Conservation (phyloP, 345 rosid genomes). For the Dipteronia sinensis region DNA sequence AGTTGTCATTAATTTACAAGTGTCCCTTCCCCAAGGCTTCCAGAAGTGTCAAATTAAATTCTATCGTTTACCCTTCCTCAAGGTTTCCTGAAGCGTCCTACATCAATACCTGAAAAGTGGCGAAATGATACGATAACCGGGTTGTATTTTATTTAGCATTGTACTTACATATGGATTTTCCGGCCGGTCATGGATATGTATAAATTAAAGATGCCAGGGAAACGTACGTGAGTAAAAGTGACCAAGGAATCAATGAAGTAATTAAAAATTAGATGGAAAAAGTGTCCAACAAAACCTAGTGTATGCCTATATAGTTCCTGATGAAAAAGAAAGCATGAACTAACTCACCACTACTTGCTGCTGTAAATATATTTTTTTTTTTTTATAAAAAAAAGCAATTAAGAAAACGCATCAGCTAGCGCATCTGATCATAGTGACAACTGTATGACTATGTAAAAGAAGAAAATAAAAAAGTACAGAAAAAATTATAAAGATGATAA, state of each 20-base stretch:
- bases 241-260: slow-evolving; percentile 11
- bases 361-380: no score
- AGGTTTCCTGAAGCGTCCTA: no score
- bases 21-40: no score
- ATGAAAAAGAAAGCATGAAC: slow-evolving; percentile 2
- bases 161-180: no score
- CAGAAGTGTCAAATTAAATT: no score
- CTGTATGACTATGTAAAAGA: slow-evolving; percentile 23
- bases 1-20: no score
- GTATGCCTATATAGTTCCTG: slow-evolving; percentile 18
- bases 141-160: no score
- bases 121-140: no score
- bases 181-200: background rate
- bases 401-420: background rate
- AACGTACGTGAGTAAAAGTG: background rate
- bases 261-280: slow-evolving; percentile 12
- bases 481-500: slow-evolving; percentile 9
- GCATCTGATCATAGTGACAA: slow-evolving; percentile 19
- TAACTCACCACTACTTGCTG: slow-evolving; percentile 32
- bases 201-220: background rate
- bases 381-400: no score
- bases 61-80: no score
- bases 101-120: no score
- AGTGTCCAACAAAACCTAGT: slow-evolving; percentile 39
- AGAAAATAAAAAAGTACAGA: background rate